Conservation (phyloP, 164 flowering plant species). For the Saururus chinensis region DNA sequence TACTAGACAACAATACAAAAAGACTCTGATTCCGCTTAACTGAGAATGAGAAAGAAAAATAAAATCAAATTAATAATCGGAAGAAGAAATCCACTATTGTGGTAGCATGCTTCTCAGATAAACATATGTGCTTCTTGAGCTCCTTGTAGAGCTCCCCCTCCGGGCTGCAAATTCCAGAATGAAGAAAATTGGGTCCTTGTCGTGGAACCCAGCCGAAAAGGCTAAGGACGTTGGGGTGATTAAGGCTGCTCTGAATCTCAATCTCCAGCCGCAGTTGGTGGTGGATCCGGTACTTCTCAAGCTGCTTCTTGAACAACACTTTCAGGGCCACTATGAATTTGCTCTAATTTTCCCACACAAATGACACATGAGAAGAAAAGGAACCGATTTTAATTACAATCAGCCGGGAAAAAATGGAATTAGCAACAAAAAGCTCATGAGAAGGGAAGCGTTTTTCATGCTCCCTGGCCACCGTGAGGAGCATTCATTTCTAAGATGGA, state of each 20-base stretch:
- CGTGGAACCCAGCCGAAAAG: slow-evolving; percentile 90
- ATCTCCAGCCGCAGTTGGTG: slow-evolving; percentile 77
- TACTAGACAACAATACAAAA: slow-evolving; percentile 35
- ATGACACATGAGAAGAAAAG: background rate
- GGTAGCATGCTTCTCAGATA: slow-evolving; percentile 71
- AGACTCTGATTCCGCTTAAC: background rate
- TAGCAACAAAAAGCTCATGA: background rate
- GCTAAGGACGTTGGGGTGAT: slow-evolving; percentile 73
- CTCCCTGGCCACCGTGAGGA: too few species aligned
- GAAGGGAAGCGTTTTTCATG: background rate
- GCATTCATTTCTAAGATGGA: too few species aligned
- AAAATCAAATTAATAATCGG: background rate
- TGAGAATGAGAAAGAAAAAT: background rate
- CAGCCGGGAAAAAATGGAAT: background rate
- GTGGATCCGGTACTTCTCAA: slow-evolving; percentile 60
- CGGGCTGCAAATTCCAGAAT: slow-evolving; percentile 84
- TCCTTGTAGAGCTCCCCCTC: slow-evolving; percentile 71
- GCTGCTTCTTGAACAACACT: slow-evolving; percentile 71
- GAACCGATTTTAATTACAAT: background rate
- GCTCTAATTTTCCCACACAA: slow-evolving; percentile 24
- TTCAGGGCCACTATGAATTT: slow-evolving; percentile 77
- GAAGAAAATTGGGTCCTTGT: slow-evolving; percentile 60
- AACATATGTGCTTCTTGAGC: slow-evolving; percentile 37
- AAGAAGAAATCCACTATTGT: slow-evolving; percentile 30
- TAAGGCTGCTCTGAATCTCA: slow-evolving; percentile 69